Evolutionary conservation across 2,329 filamentous ascomycete species (phyloP).

Genomic region (Colletotrichum sp.): DNA sequence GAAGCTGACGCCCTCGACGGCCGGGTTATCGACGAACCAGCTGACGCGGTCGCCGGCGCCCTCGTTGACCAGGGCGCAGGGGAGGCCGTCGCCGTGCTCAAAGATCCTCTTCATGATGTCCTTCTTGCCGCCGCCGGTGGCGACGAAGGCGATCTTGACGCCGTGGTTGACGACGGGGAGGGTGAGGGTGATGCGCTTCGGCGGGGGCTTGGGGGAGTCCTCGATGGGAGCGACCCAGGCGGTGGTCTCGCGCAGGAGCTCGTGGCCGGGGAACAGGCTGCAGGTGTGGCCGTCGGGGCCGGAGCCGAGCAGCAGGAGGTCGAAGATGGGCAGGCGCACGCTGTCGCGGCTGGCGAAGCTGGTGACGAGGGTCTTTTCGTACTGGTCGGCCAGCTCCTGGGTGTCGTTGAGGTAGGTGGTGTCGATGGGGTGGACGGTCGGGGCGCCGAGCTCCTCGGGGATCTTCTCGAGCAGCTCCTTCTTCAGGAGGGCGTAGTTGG

Average conservation of each 20-base stretch:
- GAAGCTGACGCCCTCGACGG: slow-evolving; percentile 84
- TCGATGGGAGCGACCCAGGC: slow-evolving; percentile 93
- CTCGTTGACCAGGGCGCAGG: slow-evolving; percentile 88
- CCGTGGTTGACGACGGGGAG: slow-evolving; percentile 90
- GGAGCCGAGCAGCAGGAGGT: slow-evolving; percentile 90
- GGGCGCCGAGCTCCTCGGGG: slow-evolving; percentile 67
- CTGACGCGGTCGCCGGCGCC: slow-evolving; percentile 83
- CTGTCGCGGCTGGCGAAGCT: slow-evolving; percentile 92
- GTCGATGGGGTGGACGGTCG: slow-evolving; percentile 82
- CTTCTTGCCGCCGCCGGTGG: slow-evolving; percentile 88
- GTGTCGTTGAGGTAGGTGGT: slow-evolving; percentile 68
- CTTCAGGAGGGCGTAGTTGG: slow-evolving; percentile 91
- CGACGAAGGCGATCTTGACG: slow-evolving; percentile 87
- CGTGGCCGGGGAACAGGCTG: slow-evolving; percentile 91
- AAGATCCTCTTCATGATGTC: slow-evolving; percentile 93
- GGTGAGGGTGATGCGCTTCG: slow-evolving; percentile 88
- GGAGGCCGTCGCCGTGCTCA: slow-evolving; percentile 79
- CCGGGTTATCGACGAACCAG: slow-evolving; percentile 92
- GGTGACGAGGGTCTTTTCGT: slow-evolving; percentile 85
- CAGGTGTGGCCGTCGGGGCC: slow-evolving; percentile 98
- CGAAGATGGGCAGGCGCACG: slow-evolving; percentile 93
- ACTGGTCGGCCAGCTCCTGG: slow-evolving; percentile 91
- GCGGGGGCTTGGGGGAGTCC: slow-evolving; percentile 93
- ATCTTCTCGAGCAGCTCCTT: slow-evolving; percentile 89
- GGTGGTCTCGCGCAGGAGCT: slow-evolving; percentile 81